Conservation (phyloP, 2,329 filamentous ascomycete genomes). For the Hymenoscyphus infarciens region DNA sequence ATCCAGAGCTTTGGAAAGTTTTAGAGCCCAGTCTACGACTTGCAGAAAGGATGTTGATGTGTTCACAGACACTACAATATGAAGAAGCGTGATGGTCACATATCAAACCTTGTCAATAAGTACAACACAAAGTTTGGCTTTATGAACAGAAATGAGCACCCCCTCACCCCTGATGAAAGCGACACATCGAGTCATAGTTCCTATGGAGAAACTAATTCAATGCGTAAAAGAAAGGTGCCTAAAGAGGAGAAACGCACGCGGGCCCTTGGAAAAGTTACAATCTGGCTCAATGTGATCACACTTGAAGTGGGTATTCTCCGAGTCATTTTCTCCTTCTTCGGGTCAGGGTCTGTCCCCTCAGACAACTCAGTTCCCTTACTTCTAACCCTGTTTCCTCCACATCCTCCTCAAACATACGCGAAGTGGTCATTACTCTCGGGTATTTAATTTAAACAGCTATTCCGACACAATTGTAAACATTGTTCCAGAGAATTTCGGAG, state of each 20-base stretch:
- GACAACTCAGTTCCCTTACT: too few relatives aligned
- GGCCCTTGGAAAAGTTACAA: neutral
- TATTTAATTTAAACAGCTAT: too few relatives aligned
- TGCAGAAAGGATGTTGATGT: neutral
- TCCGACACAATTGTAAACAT: too few relatives aligned
- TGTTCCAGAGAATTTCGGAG: too few relatives aligned
- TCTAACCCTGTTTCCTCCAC: too few relatives aligned
- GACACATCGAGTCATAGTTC: neutral
- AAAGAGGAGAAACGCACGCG: neutral
- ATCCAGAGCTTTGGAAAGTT: neutral
- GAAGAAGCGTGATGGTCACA: neutral
- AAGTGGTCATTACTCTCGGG: too few relatives aligned
- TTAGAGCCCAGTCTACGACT: neutral
- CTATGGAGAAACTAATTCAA: neutral
- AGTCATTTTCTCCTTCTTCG: too few relatives aligned
- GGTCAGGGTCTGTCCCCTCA: too few relatives aligned
- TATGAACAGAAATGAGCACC: neutral
- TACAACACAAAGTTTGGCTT: neutral
- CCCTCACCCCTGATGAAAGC: neutral
- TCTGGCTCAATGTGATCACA: neutral
- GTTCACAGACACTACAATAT: neutral
- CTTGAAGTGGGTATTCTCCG: too few relatives aligned
- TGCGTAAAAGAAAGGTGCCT: neutral
- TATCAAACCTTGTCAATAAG: too few relatives aligned
- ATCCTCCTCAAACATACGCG: too few relatives aligned